phyloP scores from a whole-genome alignment of 192 early-diverging fungal genomes.

The Borealophlyctis nickersoniae region DNA sequence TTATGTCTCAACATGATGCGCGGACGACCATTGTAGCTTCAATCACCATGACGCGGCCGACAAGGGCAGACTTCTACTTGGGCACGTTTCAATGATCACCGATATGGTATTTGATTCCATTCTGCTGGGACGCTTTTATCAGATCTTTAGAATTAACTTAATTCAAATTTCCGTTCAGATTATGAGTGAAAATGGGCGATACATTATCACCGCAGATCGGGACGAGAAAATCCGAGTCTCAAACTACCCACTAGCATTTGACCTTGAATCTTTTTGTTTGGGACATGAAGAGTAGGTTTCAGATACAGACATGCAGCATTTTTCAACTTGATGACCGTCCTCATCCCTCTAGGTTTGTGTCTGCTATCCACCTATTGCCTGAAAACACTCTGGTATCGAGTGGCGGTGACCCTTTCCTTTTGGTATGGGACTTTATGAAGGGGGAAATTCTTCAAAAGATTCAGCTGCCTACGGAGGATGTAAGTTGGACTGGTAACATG shows the following conservation, averaged over 20 bases:
- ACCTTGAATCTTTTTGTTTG: constrained; percentile 84
- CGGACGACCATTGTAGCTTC: constrained; percentile 1
- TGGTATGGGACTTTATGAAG: constrained; percentile 68
- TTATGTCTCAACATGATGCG: too few species aligned
- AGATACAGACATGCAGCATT: background rate
- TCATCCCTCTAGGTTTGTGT: background rate
- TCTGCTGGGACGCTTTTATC: too few species aligned
- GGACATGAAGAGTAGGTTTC: constrained; percentile 79
- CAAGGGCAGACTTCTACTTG: constrained; percentile 58
- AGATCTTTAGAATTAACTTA: too few species aligned
- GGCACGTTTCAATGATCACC: constrained; percentile 93
- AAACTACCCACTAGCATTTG: constrained; percentile 82
- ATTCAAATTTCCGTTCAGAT: constrained; percentile 27
- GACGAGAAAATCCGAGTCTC: constrained; percentile 98
- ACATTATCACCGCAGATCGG: constrained; percentile 87
- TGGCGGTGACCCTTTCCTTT: constrained; percentile 77
- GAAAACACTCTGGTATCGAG: constrained; percentile 66
- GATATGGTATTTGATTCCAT: constrained; percentile 61
- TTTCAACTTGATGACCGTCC: background rate
- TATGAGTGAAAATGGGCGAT: constrained; percentile 60
- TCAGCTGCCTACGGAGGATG: constrained; percentile 44
- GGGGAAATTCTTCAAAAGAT: constrained; percentile 68
- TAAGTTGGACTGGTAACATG: constrained; percentile 19
- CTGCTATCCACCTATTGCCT: constrained; percentile 51
- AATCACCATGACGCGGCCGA: constrained; percentile 29